Base-by-base conservation (phyloP, 2,329 filamentous ascomycete species). In the Fusarium luffae region DNA sequence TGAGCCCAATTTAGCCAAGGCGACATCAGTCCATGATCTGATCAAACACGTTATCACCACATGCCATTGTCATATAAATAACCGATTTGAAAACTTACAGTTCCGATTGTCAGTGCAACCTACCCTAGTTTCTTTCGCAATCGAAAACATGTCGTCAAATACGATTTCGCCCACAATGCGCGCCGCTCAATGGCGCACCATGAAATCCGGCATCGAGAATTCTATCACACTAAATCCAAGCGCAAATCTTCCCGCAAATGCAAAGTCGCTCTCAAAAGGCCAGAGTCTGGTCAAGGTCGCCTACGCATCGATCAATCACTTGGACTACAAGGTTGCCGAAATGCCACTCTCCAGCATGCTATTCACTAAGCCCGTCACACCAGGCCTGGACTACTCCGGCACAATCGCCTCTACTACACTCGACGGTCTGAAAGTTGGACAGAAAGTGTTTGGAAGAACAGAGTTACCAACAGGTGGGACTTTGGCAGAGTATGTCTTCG, bases 221-320 rank as follows among this genome's bases (percentile, higher is more conserved):
- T 13, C 28, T 3, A 4, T 28, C 4, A 28, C 27, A 12, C 4
- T 28, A 28, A 28, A 13, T 0, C 2, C 28, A 28, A 13, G 11
- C 2, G 28, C 28, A 7, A 7, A 3, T 7, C 2, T 72, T 11
- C 70, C 68, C 1, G 64, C 51, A 18, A 12, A 10, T 7, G 21
- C 59, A 5, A 13, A 30, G 4, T 46, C 58, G 0, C 42, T 71
- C 1, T 34, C 47, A 0, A 69, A 56, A 18, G 64, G 60, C 7
- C 42, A 69, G 5, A 64, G 64, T 0, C 54, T 72, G 0, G 37
- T 72, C 28, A 71, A 59, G 3, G 70, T 73, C 3, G 59, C 70
- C 3, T 73, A 72, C 12, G 56, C 65, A 27, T 73, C 70, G 5
- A 37, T 73, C 28, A 73, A 73, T 13, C 70, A 73, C 19, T 65